Conservation (phyloP, 306 rosid species). For the Ziziphus jujuba region DNA sequence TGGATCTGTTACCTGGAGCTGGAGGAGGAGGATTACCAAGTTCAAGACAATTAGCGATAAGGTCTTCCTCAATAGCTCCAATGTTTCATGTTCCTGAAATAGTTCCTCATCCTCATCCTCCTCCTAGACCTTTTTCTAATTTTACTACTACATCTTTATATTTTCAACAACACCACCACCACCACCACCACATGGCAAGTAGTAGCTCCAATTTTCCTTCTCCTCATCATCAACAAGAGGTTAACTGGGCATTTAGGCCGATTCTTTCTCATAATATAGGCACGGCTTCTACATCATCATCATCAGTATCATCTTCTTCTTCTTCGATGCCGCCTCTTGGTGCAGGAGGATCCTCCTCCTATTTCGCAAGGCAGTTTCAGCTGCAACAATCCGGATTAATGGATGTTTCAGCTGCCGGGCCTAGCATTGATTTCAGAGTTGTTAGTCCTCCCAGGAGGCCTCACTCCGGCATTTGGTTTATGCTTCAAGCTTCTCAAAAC, state of each 20-base stretch:
- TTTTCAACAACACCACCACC: no score
- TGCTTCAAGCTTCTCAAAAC: slow-evolving; percentile 82
- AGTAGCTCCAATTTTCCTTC: slow-evolving; percentile 32
- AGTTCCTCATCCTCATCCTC: not conserved
- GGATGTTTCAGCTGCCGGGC: slow-evolving; percentile 42
- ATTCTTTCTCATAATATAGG: slow-evolving; percentile 23
- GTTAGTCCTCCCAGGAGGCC: slow-evolving; percentile 87
- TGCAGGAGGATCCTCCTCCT: slow-evolving; percentile 23
- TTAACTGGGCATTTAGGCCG: slow-evolving; percentile 70
- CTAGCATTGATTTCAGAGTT: slow-evolving; percentile 61
- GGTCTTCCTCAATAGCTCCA: not conserved
- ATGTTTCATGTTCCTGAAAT: not conserved
- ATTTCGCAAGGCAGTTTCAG: slow-evolving; percentile 49
- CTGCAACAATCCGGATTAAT: slow-evolving; percentile 24
- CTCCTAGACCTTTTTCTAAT: not conserved
- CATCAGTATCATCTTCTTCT: slow-evolving; percentile 44
- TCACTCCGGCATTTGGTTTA: slow-evolving; percentile 94
- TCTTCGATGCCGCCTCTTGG: slow-evolving; percentile 44
- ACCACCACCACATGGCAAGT: slow-evolving; percentile 37
- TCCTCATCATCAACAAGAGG: slow-evolving; percentile 37
- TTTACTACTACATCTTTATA: slow-evolving; percentile 23
- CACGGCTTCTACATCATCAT: slow-evolving; percentile 35
- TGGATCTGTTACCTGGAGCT: slow-evolving; percentile 52
- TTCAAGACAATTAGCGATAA: not conserved
- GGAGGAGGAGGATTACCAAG: no score